Base-by-base conservation (phyloP, 2,329 filamentous ascomycete species). In the Spiromastix sp. region DNA sequence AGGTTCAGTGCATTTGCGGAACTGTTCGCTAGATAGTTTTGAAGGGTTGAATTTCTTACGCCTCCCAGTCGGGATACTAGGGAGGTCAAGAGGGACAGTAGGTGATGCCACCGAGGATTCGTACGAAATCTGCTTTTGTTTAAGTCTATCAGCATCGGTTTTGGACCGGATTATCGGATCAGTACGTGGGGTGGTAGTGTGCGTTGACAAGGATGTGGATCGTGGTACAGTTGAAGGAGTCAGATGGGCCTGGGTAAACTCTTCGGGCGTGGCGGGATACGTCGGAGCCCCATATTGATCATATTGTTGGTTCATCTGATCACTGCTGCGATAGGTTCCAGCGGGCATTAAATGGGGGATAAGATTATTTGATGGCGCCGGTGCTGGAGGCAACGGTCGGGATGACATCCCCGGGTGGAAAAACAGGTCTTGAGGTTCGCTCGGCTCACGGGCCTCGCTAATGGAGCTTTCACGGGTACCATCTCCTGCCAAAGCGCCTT, bases 111-210 rank as follows among this genome's bases (percentile, higher is more conserved):
- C 31, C 26, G 41, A 32, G 5, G 42, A 41, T 7, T 43, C 37
- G 16, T 45, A 39, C 27, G 46, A 51, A 15, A 66, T 51, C n/a
- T 71, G 68, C 42, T 52, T 68, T 44, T 64, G 64, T 49, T 61
- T 69, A 41, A 57, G 65, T 44, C 72, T 70, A 55, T 93, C 82
- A 25, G 87, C 87, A 62, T 98, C 91, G 6, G 91, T 98, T 59
- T 93, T 87, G 22, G 91, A 95, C 39, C 91, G 76, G 25, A 84
- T 80, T n/a, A 91, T 86, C 19, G 86, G 73, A 43, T 83, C 73
- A 19, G 89, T 72, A 39, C 79, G 74, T 21, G 87, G 86, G 5
- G 83, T 82, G 43, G 79, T 84, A 51, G 79, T 84, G 55, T 93
- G 84, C 43, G 77, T 85, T 29, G 82, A 79, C 38, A 96, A 61